Percentiles rank a stretch among this genome's conserved stretches.
These are phyloP conservation scores for Macadamia tetraphylla DNA, from an alignment of 164 flowering plant species.

Conservation along the genomic window DNA sequence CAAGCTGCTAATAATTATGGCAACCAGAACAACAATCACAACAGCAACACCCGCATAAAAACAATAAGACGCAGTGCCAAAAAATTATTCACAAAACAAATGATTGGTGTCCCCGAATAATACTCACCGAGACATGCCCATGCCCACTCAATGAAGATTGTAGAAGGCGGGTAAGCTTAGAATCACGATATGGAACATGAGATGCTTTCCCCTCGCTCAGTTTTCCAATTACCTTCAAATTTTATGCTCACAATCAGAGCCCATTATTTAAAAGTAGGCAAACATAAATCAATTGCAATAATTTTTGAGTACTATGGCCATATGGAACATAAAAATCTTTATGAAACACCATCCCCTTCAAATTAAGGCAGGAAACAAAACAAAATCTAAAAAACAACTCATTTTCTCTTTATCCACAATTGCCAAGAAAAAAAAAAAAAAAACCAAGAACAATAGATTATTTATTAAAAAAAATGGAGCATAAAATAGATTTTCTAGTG, in stretches of 20 bases:
- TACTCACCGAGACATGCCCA: slow-evolving; percentile 96
- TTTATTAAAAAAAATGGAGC: neutral
- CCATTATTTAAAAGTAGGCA: too few relatives aligned
- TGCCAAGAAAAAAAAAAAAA: too few relatives aligned
- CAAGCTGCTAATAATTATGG: neutral
- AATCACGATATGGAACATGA: slow-evolving; percentile 98
- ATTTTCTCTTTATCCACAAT: too few relatives aligned
- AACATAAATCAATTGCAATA: too few relatives aligned
- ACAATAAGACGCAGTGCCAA: neutral
- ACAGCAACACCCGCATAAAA: neutral
- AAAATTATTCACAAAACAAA: slow-evolving; percentile 5
- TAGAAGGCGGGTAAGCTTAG: slow-evolving; percentile 95
- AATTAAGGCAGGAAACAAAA: neutral
- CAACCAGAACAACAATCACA: neutral
- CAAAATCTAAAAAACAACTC: too few relatives aligned
- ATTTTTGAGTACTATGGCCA: too few relatives aligned
- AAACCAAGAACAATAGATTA: too few relatives aligned
- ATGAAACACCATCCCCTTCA: neutral
- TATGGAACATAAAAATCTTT: too few relatives aligned
- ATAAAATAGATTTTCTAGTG: neutral
- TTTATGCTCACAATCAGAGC: slow-evolving; percentile 15
- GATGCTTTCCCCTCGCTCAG: slow-evolving; percentile 94
- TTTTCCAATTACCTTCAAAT: slow-evolving; percentile 89
- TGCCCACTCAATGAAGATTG: slow-evolving; percentile 96
- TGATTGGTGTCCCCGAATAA: neutral